These are phyloP conservation scores for Oryza glumipatula DNA, from an alignment of 176 grass and related monocot genomes.

Conservation along the genomic window DNA sequence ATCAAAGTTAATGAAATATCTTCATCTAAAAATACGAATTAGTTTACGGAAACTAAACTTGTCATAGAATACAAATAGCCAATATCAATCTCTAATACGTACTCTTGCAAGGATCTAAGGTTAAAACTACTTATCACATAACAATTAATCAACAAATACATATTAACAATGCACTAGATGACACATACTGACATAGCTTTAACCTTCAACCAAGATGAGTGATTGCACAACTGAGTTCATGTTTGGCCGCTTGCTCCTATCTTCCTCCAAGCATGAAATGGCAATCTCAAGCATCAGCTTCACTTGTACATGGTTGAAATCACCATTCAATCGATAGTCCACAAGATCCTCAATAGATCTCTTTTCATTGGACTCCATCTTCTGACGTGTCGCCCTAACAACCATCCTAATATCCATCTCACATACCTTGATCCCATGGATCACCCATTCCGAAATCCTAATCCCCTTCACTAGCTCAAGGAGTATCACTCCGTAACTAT, in stretches of 20 bases:
- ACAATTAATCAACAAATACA: not conserved
- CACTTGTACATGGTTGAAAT: constrained; percentile 9
- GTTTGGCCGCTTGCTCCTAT: constrained; percentile 22
- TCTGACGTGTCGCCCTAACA: not conserved
- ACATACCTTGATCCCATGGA: not conserved
- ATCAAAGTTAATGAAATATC: too few relatives aligned
- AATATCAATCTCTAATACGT: not conserved
- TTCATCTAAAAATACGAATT: too few relatives aligned
- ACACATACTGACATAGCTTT: not conserved
- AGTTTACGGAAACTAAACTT: not conserved
- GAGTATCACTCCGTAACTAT: not conserved
- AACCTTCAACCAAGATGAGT: constrained; percentile 22
- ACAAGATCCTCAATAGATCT: not conserved
- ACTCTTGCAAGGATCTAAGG: not conserved
- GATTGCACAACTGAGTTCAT: constrained; percentile 26
- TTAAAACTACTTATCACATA: not conserved
- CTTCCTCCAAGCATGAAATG: constrained; percentile 25
- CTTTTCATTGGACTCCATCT: not conserved
- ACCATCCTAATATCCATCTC: not conserved
- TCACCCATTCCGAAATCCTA: constrained; percentile 22
- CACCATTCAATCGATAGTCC: not conserved
- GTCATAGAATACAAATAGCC: not conserved
- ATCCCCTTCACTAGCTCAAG: constrained; percentile 27
- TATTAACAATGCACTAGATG: not conserved
- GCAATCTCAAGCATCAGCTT: constrained; percentile 18